These are phyloP conservation scores for Neurospora cerealis DNA, from an alignment of 495 filamentous ascomycete species.

Conservation along the genomic window DNA sequence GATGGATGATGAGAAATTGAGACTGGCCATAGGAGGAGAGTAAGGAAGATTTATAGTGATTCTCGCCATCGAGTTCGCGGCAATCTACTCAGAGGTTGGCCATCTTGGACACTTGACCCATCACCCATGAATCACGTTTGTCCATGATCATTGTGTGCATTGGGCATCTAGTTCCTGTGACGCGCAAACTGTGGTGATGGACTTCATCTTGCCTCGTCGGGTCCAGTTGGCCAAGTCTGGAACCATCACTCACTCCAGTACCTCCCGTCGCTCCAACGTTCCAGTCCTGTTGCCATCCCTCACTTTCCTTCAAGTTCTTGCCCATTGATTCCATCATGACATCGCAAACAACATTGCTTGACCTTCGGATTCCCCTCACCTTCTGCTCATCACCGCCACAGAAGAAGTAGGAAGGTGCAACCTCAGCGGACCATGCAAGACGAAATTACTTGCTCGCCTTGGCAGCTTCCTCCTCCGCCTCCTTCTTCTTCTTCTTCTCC, in stretches of 20 bases:
- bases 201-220: neutral
- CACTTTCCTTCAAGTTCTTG: neutral
- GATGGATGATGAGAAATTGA: neutral
- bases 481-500: neutral
- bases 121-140: neutral
- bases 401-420: neutral
- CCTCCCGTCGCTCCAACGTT: neutral
- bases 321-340: neutral
- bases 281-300: neutral
- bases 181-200: neutral
- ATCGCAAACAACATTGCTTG: neutral
- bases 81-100: neutral
- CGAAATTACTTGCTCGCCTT: neutral
- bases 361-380: neutral
- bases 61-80: neutral
- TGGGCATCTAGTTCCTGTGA: neutral
- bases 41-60: neutral
- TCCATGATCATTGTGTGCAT: neutral
- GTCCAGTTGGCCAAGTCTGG: neutral
- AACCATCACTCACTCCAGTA: neutral
- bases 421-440: neutral
- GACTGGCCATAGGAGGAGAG: neutral
- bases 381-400: neutral
- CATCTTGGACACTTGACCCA: neutral
- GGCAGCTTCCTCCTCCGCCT: neutral